These are phyloP conservation scores for Leptoxyphium fumago DNA, from an alignment of 2,329 filamentous ascomycete species.

Conservation along the genomic window DNA sequence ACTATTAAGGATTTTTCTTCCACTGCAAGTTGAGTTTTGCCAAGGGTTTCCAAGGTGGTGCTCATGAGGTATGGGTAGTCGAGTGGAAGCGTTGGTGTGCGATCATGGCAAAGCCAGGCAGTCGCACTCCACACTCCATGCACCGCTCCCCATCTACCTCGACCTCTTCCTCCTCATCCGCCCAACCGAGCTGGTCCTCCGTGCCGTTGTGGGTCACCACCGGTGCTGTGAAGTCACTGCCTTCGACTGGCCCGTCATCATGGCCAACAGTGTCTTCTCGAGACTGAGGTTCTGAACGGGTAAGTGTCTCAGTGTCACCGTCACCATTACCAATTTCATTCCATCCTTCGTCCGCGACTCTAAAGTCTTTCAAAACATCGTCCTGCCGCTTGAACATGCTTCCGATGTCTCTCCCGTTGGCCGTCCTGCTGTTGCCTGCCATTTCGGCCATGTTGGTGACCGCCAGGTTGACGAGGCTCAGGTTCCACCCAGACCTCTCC, in stretches of 20 bases:
- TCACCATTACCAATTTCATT: background rate
- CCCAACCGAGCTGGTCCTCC: background rate
- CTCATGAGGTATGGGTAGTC: too few relatives aligned
- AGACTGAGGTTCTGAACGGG: background rate
- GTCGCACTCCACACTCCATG: conserved; percentile 35
- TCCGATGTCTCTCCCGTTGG: conserved; percentile 56
- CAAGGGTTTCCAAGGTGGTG: too few relatives aligned
- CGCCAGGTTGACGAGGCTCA: conserved; percentile 74
- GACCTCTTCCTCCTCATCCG: conserved; percentile 6
- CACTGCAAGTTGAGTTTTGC: too few relatives aligned
- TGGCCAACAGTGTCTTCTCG: background rate
- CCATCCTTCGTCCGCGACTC: conserved; percentile 31
- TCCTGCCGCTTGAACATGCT: conserved; percentile 71
- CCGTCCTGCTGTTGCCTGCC: conserved; percentile 28
- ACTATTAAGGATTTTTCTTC: too few relatives aligned
- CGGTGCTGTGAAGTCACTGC: background rate
- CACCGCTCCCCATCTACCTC: conserved; percentile 21
- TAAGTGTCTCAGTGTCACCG: background rate
- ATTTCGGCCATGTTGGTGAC: conserved; percentile 63
- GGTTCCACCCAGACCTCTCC: conserved; percentile 56
- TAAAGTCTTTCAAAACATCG: conserved; percentile 51
- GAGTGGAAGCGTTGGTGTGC: conserved; percentile 42
- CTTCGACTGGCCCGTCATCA: background rate
- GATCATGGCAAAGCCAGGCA: conserved; percentile 43
- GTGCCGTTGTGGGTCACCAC: background rate